Evolutionary conservation across 345 rosid species (phyloP).

Genomic region (Ailanthus altissimus): DNA sequence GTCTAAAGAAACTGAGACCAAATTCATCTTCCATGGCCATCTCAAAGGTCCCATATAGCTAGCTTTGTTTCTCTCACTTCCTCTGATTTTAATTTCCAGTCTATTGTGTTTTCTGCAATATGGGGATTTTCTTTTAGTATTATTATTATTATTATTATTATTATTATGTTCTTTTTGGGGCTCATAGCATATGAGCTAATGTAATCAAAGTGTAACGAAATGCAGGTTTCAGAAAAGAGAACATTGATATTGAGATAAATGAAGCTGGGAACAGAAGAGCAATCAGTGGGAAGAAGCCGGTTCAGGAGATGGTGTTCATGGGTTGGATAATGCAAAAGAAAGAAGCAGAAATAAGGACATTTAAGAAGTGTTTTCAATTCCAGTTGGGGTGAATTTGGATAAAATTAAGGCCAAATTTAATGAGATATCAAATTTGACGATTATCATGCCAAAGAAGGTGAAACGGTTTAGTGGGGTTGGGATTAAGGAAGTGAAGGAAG

Average conservation of each 20-base stretch:
- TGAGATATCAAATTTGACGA: conserved; percentile 49
- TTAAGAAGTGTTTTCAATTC: conserved; percentile 63
- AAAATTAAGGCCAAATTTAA: conserved; percentile 64
- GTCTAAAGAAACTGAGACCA: conserved; percentile 67
- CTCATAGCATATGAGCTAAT: background rate
- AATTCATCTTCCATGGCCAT: conserved; percentile 65
- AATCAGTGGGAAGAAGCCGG: conserved; percentile 58
- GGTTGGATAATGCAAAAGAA: conserved; percentile 65
- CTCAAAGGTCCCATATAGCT: conserved; percentile 56
- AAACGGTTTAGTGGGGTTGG: conserved; percentile 50
- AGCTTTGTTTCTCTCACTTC: background rate
- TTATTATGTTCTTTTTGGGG: no score
- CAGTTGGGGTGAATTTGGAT: conserved; percentile 57
- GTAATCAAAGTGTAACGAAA: background rate
- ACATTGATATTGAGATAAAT: conserved; percentile 65
- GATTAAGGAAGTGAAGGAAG: conserved; percentile 57
- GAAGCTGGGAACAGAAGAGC: conserved; percentile 57
- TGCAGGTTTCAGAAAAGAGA: conserved; percentile 69
- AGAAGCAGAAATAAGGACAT: conserved; percentile 56
- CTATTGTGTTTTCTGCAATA: no score
- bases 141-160: no score
- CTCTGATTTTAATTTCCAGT: background rate
- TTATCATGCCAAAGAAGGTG: conserved; percentile 64
- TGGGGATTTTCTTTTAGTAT: no score
- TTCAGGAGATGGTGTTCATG: conserved; percentile 63